A percentile compares a stretch with the other conserved stretches of the same genome.
Conservation (phyloP, 2,329 filamentous ascomycete genomes). For the Colletotrichum sp. region DNA sequence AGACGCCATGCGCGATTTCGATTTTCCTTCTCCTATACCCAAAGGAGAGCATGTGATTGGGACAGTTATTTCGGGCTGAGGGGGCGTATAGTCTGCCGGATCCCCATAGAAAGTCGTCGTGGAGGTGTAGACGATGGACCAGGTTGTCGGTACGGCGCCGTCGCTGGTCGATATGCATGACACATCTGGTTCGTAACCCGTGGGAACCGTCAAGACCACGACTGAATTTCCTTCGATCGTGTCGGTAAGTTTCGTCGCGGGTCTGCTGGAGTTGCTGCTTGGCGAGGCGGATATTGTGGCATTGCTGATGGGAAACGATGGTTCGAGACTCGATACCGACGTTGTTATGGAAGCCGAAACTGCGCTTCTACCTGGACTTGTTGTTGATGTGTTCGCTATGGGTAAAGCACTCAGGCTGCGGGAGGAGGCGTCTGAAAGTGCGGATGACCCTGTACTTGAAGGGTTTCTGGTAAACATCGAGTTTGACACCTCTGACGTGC, state of each 20-base stretch:
- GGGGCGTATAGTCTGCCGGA: constrained; percentile 50
- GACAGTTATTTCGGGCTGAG: constrained; percentile 45
- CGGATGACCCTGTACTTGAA: background rate
- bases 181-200: background rate
- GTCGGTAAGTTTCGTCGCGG: background rate
- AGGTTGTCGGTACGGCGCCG: constrained; percentile 31
- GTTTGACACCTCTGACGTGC: background rate
- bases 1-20: background rate
- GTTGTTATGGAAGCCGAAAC: background rate
- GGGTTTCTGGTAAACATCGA: background rate
- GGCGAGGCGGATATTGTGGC: background rate
- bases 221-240: background rate
- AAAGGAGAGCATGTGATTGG: constrained; percentile 25
- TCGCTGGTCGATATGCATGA: background rate
- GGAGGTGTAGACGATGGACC: constrained; percentile 52
- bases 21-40: background rate
- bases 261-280: background rate
- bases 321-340: background rate
- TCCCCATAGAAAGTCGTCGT: constrained; percentile 56
- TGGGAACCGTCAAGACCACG: background rate
- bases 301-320: background rate
- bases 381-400: background rate
- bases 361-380: background rate
- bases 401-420: background rate
- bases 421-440: background rate